Base-by-base conservation (phyloP, 1,139 yeast genomes). In the Casaregolazyma lundiana region DNA sequence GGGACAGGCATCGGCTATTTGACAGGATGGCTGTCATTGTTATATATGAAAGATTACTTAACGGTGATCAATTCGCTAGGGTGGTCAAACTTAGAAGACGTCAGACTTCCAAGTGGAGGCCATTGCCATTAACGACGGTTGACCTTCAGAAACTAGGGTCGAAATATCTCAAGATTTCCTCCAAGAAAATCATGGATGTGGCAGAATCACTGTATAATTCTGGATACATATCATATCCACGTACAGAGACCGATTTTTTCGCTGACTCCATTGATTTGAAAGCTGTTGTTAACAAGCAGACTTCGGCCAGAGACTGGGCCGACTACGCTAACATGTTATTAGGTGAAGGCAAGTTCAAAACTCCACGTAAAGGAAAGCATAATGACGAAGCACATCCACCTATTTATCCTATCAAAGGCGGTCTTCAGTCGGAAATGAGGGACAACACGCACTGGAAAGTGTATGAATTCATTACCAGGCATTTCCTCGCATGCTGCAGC, bases 381-480 rank as follows among this genome's bases (percentile, higher is more conserved):
- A 88, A 90, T 60, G 99, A 94, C 68, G 83, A 88, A 60, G 97
- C 98, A 17, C 99, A 94, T 74, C 98, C 98, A 2, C 97, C 99
- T 0, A 94, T 94, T 50, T 97, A 94, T 62, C 99, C 99, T 0
- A 83, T 92, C 11, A 58, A 55, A 8, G 58, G 56, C 19, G 63
- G 69, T 1, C 63, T 70, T 29, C 64, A 64, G 15, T 47, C 63
- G 4, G 65, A 71, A 3, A 58, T 70, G 17, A 67, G 68, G 4
- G 69, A 71, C 1, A 77, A 75, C 41, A 61, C 57, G 15, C 86
- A 86, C 54, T 76, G 76, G 58, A 81, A 77, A 52, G 92, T 94
- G 0, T 92, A 90, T 63, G 96, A 88, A 60, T 89, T 86, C 59
- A 81, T 94, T 1, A 87, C 84, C 1, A 72, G 97, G 46, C 81